These are phyloP conservation scores for Penstemon barbatus DNA, from an alignment of 257 asterid species.

Conservation along the genomic window DNA sequence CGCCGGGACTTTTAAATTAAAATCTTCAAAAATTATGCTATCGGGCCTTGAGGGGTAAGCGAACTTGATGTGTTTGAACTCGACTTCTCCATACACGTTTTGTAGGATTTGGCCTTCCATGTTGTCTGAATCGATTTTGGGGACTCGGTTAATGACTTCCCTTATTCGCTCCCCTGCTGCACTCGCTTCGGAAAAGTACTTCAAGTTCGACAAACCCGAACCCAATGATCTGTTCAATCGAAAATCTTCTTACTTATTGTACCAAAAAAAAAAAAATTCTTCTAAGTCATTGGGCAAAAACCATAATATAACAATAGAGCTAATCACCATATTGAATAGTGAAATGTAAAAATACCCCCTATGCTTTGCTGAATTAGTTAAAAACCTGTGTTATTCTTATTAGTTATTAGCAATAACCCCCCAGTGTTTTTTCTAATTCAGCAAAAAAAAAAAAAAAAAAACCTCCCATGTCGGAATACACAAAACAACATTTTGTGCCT, in stretches of 20 bases:
- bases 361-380: too few relatives aligned
- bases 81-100: conserved; percentile 60
- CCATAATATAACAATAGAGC: too few relatives aligned
- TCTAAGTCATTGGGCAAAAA: too few relatives aligned
- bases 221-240: conserved; percentile 48
- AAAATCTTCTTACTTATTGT: background rate
- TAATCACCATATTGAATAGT: too few relatives aligned
- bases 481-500: too few relatives aligned
- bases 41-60: conserved; percentile 84
- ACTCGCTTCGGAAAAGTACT: conserved; percentile 57
- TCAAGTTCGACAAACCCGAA: conserved; percentile 57
- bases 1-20: conserved; percentile 61
- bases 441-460: too few relatives aligned
- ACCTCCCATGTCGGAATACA: too few relatives aligned
- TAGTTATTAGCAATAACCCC: too few relatives aligned
- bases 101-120: conserved; percentile 43
- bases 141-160: conserved; percentile 50
- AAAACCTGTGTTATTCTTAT: too few relatives aligned
- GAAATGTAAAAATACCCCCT: too few relatives aligned
- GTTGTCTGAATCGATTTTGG: conserved; percentile 53
- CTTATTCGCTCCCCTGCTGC: conserved; percentile 56
- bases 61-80: conserved; percentile 57
- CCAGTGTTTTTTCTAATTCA: too few relatives aligned
- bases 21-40: conserved; percentile 60
- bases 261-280: too few relatives aligned